These are phyloP conservation scores for Posidonia australis DNA, from an alignment of 106 monocot genomes.

Conservation along the genomic window DNA sequence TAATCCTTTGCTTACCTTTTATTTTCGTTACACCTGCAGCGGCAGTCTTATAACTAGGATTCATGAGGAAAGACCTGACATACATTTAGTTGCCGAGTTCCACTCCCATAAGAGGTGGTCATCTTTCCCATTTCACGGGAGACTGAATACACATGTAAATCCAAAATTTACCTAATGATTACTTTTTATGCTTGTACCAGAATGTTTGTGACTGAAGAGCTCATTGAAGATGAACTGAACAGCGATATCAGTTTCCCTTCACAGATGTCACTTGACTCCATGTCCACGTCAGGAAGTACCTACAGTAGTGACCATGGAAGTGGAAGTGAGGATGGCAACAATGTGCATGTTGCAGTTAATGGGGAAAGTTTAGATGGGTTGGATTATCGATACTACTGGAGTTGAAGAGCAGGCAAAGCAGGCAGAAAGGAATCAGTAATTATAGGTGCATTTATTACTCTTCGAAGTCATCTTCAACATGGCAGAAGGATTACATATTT, in stretches of 20 bases:
- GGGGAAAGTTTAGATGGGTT: conserved; percentile 25
- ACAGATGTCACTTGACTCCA: conserved; percentile 12
- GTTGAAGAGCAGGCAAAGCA: too few relatives aligned
- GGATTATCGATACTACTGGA: too few relatives aligned
- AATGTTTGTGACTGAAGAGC: conserved; percentile 26
- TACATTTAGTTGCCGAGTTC: conserved; percentile 37
- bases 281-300: conserved; percentile 22
- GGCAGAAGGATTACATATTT: too few relatives aligned
- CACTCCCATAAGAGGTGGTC: conserved; percentile 28
- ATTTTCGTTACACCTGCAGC: conserved; percentile 4
- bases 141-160: not conserved
- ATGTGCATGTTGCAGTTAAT: conserved; percentile 13
- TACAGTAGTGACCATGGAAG: conserved; percentile 27
- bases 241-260: conserved; percentile 19
- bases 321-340: conserved; percentile 33
- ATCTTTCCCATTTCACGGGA: not conserved
- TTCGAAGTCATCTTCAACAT: too few relatives aligned
- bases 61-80: conserved; percentile 33
- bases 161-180: not conserved
- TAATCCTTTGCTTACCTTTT: not conserved
- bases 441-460: too few relatives aligned
- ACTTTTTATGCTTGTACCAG: conserved; percentile 4
- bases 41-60: conserved; percentile 24
- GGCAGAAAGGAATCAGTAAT: too few relatives aligned
- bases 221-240: conserved; percentile 21